phyloP scores from a whole-genome alignment of 495 filamentous ascomycete species.

The Penicillium pulvis region DNA sequence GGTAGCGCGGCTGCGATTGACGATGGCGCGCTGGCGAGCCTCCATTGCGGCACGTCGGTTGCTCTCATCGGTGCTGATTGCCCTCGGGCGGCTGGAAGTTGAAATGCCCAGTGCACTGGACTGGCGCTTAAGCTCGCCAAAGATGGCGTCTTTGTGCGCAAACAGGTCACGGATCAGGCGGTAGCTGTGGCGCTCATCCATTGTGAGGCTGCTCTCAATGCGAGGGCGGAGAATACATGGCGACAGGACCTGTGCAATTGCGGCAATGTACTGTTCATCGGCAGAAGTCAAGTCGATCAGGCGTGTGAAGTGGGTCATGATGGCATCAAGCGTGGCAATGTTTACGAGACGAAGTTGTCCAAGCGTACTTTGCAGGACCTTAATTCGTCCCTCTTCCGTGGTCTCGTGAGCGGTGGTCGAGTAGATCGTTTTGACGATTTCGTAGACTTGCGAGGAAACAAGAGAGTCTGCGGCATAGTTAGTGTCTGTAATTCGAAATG shows the following conservation, averaged over 20 bases:
- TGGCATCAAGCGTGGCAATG: slow-evolving; percentile 95
- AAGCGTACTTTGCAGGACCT: slow-evolving; percentile 93
- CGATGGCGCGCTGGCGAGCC: slow-evolving; percentile 81
- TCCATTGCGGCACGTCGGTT: slow-evolving; percentile 93
- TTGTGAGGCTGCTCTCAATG: slow-evolving; percentile 81
- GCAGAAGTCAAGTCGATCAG: slow-evolving; percentile 96
- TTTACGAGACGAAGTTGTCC: slow-evolving; percentile 94
- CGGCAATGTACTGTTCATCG: slow-evolving; percentile 79
- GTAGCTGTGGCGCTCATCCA: slow-evolving; percentile 92
- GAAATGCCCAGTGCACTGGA: slow-evolving; percentile 59
- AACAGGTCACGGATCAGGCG: slow-evolving; percentile 93
- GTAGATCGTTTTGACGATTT: slow-evolving; percentile 98
- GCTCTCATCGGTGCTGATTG: slow-evolving; percentile 94
- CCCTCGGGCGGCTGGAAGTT: slow-evolving; percentile 62
- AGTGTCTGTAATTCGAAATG: background rate
- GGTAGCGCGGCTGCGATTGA: slow-evolving; percentile 70
- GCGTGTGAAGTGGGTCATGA: slow-evolving; percentile 97
- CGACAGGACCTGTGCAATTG: slow-evolving; percentile 76
- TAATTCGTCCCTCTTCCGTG: slow-evolving; percentile 72
- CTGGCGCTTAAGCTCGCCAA: slow-evolving; percentile 93
- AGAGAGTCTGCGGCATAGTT: slow-evolving; percentile 70
- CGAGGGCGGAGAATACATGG: slow-evolving; percentile 88
- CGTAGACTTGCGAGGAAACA: slow-evolving; percentile 97
- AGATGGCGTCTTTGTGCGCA: slow-evolving; percentile 90
- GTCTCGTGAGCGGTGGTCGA: slow-evolving; percentile 71